Conservation (phyloP, 2,329 filamentous ascomycete species). For the Cercospora sp. region DNA sequence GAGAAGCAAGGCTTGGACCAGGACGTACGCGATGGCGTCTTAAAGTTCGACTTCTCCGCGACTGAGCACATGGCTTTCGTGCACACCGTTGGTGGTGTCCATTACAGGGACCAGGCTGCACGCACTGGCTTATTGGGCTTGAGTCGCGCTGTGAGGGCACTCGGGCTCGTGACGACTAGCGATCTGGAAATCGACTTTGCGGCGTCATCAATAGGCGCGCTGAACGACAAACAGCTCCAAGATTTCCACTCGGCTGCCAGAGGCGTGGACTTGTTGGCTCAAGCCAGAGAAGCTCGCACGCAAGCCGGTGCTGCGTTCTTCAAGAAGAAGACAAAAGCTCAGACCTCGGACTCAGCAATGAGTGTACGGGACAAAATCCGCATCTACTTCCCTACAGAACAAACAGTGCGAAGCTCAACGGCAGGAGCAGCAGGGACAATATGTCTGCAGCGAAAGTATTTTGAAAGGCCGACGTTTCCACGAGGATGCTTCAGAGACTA, state of each 20-base stretch:
- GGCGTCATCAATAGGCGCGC: conserved; percentile 75
- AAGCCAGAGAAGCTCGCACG: conserved; percentile 24
- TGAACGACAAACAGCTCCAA: conserved; percentile 67
- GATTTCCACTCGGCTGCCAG: conserved; percentile 59
- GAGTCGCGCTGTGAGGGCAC: conserved; percentile 61
- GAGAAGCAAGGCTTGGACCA: conserved; percentile 64
- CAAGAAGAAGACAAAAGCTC: conserved; percentile 18
- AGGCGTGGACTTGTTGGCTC: conserved; percentile 43
- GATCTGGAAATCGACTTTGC: conserved; percentile 61
- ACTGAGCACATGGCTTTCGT: conserved; percentile 76
- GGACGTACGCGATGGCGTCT: conserved; percentile 65
- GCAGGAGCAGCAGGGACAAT: conserved; percentile 71
- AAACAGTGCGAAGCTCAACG: conserved; percentile 53
- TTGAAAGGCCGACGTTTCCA: conserved; percentile 68
- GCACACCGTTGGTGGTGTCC: conserved; percentile 63
- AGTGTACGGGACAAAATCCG: conserved; percentile 58
- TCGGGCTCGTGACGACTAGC: conserved; percentile 55
- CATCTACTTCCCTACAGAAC: conserved; percentile 76
- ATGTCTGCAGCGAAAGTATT: conserved; percentile 73
- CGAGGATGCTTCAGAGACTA: conserved; percentile 71
- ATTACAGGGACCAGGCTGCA: conserved; percentile 40
- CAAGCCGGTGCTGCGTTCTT: conserved; percentile 31
- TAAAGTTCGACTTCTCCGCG: conserved; percentile 76
- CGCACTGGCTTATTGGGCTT: conserved; percentile 74
- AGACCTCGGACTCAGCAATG: background rate